A percentile compares a stretch with the other conserved stretches of the same genome.
These are phyloP conservation scores for Inga laurina DNA, from an alignment of 306 rosid species.

Conservation along the genomic window DNA sequence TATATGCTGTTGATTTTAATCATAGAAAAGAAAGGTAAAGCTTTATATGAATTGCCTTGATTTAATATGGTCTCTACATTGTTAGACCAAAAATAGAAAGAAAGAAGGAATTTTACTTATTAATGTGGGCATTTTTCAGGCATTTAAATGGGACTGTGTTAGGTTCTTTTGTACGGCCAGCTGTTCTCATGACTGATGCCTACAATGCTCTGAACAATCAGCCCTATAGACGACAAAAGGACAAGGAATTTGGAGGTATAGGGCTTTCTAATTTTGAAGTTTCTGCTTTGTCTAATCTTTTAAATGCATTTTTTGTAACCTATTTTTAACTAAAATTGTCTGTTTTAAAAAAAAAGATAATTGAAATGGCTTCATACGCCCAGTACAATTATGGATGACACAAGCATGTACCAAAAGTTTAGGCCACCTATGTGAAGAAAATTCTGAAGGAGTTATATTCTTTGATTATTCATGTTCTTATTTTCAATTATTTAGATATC, in stretches of 20 bases:
- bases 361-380: not conserved
- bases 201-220: slow-evolving; percentile 97
- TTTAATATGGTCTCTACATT: slow-evolving; percentile 19
- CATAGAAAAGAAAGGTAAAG: slow-evolving; percentile 88
- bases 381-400: not conserved
- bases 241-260: slow-evolving; percentile 92
- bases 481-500: slow-evolving; percentile 55
- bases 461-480: slow-evolving; percentile 36
- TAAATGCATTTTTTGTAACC: slow-evolving; percentile 12
- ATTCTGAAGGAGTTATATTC: slow-evolving; percentile 6
- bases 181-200: slow-evolving; percentile 96
- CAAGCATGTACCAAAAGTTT: slow-evolving; percentile 16
- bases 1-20: slow-evolving; percentile 96
- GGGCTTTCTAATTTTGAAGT: slow-evolving; percentile 27
- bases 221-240: slow-evolving; percentile 91
- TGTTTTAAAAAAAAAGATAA: not conserved
- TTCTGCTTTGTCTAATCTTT: not conserved
- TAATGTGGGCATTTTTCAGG: slow-evolving; percentile 58
- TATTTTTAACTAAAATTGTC: not conserved
- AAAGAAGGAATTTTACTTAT: slow-evolving; percentile 32
- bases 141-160: slow-evolving; percentile 94
- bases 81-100: not conserved
- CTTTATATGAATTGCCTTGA: not conserved
- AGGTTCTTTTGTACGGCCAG: slow-evolving; percentile 86
- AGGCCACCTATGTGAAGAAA: slow-evolving; percentile 21